Conservation (phyloP, 2,329 filamentous ascomycete genomes). For the Cordyceps fumosorosea region DNA sequence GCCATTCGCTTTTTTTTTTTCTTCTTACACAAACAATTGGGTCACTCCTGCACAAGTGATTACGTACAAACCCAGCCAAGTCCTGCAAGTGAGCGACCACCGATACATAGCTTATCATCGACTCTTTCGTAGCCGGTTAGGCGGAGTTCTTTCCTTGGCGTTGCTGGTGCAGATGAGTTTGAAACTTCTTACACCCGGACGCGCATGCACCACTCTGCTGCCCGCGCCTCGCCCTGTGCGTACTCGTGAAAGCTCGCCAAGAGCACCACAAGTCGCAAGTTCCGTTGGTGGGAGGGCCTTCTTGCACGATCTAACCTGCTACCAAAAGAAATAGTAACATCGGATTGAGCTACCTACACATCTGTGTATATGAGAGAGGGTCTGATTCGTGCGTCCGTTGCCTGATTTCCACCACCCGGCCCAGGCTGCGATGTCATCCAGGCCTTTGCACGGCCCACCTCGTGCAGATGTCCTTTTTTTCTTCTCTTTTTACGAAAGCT, state of each 20-base stretch:
- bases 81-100: background rate
- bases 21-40: background rate
- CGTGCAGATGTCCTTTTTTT: too few relatives aligned
- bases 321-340: too few relatives aligned
- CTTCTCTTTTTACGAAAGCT: too few relatives aligned
- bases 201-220: background rate
- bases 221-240: too few relatives aligned
- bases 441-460: too few relatives aligned
- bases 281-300: too few relatives aligned
- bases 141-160: too few relatives aligned
- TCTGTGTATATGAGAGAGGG: background rate
- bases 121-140: background rate
- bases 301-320: too few relatives aligned
- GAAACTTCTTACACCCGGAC: background rate
- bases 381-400: background rate
- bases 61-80: background rate
- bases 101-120: background rate
- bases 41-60: background rate
- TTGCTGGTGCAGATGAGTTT: background rate
- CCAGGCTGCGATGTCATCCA: background rate
- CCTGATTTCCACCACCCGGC: background rate
- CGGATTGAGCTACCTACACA: too few relatives aligned
- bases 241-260: too few relatives aligned
- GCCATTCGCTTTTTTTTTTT: conserved; percentile 5
- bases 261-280: too few relatives aligned